Evolutionary conservation across 192 early-diverging fungal species (phyloP), one percentile per base, ranked within the genome.

Genomic region (Backusella sp.): DNA sequence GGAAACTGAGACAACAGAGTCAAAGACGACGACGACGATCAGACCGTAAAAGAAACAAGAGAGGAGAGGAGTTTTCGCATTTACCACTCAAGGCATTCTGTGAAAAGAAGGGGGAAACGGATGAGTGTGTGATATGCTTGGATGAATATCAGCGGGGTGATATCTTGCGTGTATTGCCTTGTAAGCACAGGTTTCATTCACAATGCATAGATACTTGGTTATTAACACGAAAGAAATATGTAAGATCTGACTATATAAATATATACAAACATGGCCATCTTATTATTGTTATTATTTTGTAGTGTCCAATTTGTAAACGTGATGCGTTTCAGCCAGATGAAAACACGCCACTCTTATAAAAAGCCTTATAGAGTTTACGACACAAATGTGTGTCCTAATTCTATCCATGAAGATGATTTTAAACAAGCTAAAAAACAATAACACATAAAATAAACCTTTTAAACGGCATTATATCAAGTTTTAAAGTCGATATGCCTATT

Each of bases 181-280:
- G 97, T 84, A 86, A 84, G 66, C 97, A 99, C 80, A 88, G 95
- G 74, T 98, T 93, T 76, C 97, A 99, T 77, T 84, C 89, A 34
- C 81, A 77, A 17, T 99, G 97, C 77, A 91, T 99, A 32, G 97
- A 99, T 75, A 90, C 86, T 76, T 97, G 97, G 97, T 86, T 98
- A 32, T 94, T 92, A 2, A 89, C 90, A 6, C 84, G 91, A 52
- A 95, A 97, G 77, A 90, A 62, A 91, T 98, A 80, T 92, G 96
- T 92, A 94, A 92, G 87, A 89, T n/a, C 32, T 44, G 42, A 17
- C 15, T 44, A 14, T 30, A 15, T 17, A 65, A 15, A 17, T 17
- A 3, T 44, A 0, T 11, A 26, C 32, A 32, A 32, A 5, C 39
- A 36, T 41, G 2, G 34, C 7, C 6, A 23, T 46, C 2, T 72